Evolutionary conservation across 139 green algal genomes (phyloP), one percentile per base, ranked within the genome.

Genomic region (Chlorella sp.): DNA sequence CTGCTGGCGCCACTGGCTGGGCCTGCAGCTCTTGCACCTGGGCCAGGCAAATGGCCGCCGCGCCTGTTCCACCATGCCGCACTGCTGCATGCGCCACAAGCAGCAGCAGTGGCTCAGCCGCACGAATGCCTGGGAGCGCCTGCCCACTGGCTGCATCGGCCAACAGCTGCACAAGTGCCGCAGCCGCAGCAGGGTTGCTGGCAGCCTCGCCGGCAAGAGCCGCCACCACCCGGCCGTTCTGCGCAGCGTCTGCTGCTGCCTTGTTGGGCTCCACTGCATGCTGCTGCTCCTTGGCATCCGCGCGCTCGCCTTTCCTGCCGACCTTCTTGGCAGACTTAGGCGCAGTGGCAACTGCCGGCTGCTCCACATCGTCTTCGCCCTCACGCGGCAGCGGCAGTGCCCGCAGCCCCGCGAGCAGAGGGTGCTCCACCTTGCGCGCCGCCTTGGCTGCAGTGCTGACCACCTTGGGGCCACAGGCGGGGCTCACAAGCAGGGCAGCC

Each of bases 381-480:
- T 38, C 64, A 23, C 18, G 20, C 15, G 62, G 63, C 34, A 64
- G n/a, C n/a, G 21, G 63, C 62, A 74, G 6, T 5, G n/a, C 62
- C 3, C 39, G 4, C 67, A 85, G 80, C 18, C 39, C 72, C 5
- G 44, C 60, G n/a, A 87, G 72, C 60, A 87, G 72, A 4, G 82
- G 70, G 26, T 39, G 16, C 9, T 36, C 69, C 81, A 86, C 70
- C 28, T 41, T 44, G 55, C 32, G n/a, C 0, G 70, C 81, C 28
- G 23, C 57, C 68, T 86, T 80, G 51, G 32, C 32, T 0, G 70
- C 81, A 23, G 81, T 64, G 68, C 70, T 39, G 13, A 28, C 34
- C 56, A 86, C 36, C 81, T 86, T 86, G 55, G 36, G 78, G 39
- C 78, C 51, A 56, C 69, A 72, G 5, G 68, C 51, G 17, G 67